A percentile compares a stretch with the other conserved stretches of the same genome.
These are phyloP conservation scores for Hylodesmum podocarpum DNA, from an alignment of 306 rosid genomes.

Conservation along the genomic window DNA sequence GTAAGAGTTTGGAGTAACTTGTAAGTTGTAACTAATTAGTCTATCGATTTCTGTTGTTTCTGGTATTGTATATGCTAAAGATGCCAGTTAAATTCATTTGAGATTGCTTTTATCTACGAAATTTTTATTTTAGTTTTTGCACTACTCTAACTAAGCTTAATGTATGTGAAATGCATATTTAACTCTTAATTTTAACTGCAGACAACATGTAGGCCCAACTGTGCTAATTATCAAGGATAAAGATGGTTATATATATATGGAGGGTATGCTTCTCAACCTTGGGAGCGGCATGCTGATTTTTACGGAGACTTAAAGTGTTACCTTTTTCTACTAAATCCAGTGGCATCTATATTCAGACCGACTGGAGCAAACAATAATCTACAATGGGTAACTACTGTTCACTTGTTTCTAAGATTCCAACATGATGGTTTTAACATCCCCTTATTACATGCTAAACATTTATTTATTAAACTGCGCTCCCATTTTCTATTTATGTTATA, in stretches of 20 bases:
- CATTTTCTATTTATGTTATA: not conserved
- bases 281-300: slow-evolving; percentile 91
- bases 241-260: slow-evolving; percentile 83
- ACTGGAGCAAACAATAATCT: slow-evolving; percentile 82
- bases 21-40: not conserved
- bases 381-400: slow-evolving; percentile 77
- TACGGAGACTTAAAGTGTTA: slow-evolving; percentile 86
- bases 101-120: slow-evolving; percentile 16
- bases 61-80: slow-evolving; percentile 22
- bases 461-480: not conserved
- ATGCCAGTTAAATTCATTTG: slow-evolving; percentile 15
- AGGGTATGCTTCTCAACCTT: slow-evolving; percentile 90
- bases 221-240: slow-evolving; percentile 75
- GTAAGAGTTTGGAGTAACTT: not conserved
- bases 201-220: slow-evolving; percentile 78
- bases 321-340: slow-evolving; percentile 77
- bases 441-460: not conserved
- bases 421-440: not conserved
- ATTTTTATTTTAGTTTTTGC: slow-evolving; percentile 17
- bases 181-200: slow-evolving; percentile 51
- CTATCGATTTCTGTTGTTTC: not conserved
- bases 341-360: slow-evolving; percentile 73
- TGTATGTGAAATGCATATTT: slow-evolving; percentile 34
- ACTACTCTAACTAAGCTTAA: slow-evolving; percentile 20
- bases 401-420: not conserved